Evolutionary conservation across 208 protist species (phyloP).

Genomic region (Acanthamoeba sp.): DNA sequence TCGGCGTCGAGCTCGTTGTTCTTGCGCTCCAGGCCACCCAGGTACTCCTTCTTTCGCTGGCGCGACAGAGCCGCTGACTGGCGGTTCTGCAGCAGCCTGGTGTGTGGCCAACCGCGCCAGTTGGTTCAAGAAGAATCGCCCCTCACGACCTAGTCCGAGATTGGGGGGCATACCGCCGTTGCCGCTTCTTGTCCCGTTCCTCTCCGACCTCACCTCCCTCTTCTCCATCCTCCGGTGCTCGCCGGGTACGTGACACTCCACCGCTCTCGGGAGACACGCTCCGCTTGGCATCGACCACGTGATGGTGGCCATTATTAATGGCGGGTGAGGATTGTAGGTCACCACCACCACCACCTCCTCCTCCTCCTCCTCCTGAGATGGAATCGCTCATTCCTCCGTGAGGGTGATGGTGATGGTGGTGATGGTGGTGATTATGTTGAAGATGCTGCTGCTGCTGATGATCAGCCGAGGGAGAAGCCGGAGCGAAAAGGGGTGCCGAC

Average conservation of each 20-base stretch:
- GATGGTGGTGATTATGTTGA: too few relatives aligned
- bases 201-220: background rate
- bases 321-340: too few relatives aligned
- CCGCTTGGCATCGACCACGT: background rate
- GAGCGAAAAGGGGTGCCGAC: background rate
- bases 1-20: conserved; percentile 60
- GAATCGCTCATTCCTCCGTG: too few relatives aligned
- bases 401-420: too few relatives aligned
- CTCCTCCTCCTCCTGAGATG: too few relatives aligned
- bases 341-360: too few relatives aligned
- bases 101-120: background rate
- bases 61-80: conserved; percentile 15
- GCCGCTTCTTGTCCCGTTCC: background rate
- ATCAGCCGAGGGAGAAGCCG: too few relatives aligned
- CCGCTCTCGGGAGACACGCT: background rate
- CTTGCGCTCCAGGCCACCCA: background rate
- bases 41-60: conserved; percentile 71
- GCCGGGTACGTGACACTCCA: background rate
- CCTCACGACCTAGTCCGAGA: too few relatives aligned
- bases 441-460: too few relatives aligned
- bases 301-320: background rate
- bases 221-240: background rate
- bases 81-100: conserved; percentile 54
- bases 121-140: background rate
- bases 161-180: background rate